Evolutionary conservation across 148 eudicot genomes (phyloP), one percentile per base, ranked within the genome.

Genomic region (Euryodendron excelsum): DNA sequence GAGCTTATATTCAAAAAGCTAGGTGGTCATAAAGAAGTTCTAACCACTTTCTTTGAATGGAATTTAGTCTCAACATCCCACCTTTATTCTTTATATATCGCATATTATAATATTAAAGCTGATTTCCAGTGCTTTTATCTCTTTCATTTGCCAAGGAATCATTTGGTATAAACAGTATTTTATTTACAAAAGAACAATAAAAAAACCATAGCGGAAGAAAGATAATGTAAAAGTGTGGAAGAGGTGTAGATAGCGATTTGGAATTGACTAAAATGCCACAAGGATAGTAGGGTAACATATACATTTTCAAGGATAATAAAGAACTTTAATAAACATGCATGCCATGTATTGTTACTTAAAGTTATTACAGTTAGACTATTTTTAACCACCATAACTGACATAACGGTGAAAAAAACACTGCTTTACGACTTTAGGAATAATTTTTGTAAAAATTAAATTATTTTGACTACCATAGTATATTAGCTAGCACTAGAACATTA

Each of bases 301-400:
- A n/a, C n/a, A n/a, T n/a, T n/a, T n/a, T n/a, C n/a, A 14, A 27
- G 25, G 77, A 0, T 56, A 41, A 25, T 17, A 27, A 28, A 11
- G 59, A 28, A 37, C 47, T 56, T 34, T 73, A 17, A 73, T 56
- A 73, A 73, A 47, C 27, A 12, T 55, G 77, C 36, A 23, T n/a
- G n/a, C n/a, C n/a, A n/a, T n/a, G n/a, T n/a, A n/a, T n/a, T n/a
- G n/a, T n/a, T n/a, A 7, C 39, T 17, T 8, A 53, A 8, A 9
- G 6, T 20, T 36, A 14, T 20, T 61, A 39, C 21, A 45, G 34
- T 60, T 10, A 27, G 59, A 84, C 81, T 72, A 69, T 79, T 82
- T 82, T 67, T 62, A 88, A 85, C 86, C 69, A 80, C 80, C 82
- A 77, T 81, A 88, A 85, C 88, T 47, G 80, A 82, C 56, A 83